These are phyloP conservation scores for Alectoria sarmentosa DNA, from an alignment of 495 filamentous ascomycete genomes.

Conservation along the genomic window DNA sequence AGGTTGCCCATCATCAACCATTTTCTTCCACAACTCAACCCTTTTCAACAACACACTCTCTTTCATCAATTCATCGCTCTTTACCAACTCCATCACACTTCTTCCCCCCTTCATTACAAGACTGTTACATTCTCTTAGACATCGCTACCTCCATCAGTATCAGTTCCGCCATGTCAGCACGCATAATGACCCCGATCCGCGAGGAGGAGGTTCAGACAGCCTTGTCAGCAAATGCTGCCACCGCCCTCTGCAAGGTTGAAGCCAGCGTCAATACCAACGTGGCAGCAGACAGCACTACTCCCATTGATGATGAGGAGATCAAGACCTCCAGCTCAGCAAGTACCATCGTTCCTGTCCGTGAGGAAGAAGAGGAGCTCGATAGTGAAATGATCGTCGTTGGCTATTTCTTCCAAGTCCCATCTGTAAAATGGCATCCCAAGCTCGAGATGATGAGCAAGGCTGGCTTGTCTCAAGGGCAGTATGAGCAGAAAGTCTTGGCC, in stretches of 20 bases:
- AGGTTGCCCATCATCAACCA: not conserved
- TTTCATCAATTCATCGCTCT: not conserved
- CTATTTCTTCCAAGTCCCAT: conserved; percentile 15
- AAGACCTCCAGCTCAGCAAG: not conserved
- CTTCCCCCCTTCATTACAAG: not conserved
- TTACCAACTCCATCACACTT: not conserved
- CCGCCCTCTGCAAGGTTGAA: not conserved
- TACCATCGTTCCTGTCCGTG: conserved; percentile 8
- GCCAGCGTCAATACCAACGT: not conserved
- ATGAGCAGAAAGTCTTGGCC: conserved; percentile 16
- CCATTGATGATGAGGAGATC: not conserved
- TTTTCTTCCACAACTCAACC: not conserved
- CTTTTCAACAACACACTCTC: not conserved
- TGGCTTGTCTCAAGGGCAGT: conserved; percentile 21
- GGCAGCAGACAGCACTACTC: not conserved
- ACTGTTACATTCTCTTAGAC: not conserved
- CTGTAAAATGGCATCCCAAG: conserved; percentile 17
- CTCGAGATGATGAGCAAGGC: conserved; percentile 20
- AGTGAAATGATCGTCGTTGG: conserved; percentile 1
- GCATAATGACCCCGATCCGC: not conserved
- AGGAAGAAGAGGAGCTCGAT: conserved; percentile 15
- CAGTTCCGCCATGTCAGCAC: not conserved
- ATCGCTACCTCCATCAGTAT: not conserved
- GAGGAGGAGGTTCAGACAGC: not conserved
- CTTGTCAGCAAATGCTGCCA: not conserved